These are phyloP conservation scores for Potentilla sterilis DNA, from an alignment of 306 rosid species.

Conservation along the genomic window DNA sequence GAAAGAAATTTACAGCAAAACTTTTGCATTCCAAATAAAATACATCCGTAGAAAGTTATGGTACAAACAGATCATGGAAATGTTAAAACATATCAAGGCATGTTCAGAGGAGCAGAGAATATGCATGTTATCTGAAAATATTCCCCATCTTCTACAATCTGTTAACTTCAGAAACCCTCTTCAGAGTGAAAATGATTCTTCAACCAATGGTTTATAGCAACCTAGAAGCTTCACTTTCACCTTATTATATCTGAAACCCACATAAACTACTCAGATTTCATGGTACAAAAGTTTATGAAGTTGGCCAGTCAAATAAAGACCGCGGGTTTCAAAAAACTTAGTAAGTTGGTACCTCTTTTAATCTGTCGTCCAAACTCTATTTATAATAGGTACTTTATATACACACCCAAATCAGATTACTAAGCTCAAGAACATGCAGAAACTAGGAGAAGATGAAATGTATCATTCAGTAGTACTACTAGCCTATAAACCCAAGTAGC, in stretches of 20 bases:
- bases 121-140: not conserved
- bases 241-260: not conserved
- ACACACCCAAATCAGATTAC: not conserved
- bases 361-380: not conserved
- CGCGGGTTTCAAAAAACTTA: not conserved
- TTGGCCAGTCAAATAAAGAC: not conserved
- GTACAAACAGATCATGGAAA: not conserved
- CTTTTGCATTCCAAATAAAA: not conserved
- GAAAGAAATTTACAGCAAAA: not conserved
- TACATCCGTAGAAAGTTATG: not conserved
- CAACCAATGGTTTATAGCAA: not conserved
- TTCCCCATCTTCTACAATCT: not conserved
- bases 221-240: conserved; percentile 5
- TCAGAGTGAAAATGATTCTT: not conserved
- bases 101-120: not conserved
- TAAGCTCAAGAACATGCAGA: not conserved
- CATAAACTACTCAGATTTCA: not conserved
- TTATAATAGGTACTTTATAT: not conserved
- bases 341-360: not conserved
- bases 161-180: not conserved
- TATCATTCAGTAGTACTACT: not conserved
- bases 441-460: not conserved
- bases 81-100: not conserved
- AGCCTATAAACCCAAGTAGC: not conserved
- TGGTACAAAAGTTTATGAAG: not conserved